These are phyloP conservation scores for Penicillium samsonianum DNA, from an alignment of 495 filamentous ascomycete genomes.

Conservation along the genomic window DNA sequence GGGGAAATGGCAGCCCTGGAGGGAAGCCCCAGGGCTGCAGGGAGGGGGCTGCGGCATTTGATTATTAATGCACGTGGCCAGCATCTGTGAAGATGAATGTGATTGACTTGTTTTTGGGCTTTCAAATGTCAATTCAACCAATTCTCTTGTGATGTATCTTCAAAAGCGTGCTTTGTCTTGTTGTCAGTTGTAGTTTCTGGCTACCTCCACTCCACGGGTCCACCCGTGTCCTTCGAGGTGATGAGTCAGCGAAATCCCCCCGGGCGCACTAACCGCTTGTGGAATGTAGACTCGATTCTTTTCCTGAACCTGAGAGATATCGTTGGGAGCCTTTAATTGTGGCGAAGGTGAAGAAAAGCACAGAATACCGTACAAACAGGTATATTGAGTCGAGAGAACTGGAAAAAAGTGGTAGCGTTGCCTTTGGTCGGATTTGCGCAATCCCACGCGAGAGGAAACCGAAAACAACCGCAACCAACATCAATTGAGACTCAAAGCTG, in stretches of 20 bases:
- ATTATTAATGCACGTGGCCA: too few relatives aligned
- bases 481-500: background rate
- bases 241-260: conserved; percentile 5
- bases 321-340: background rate
- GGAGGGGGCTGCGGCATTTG: too few relatives aligned
- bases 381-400: background rate
- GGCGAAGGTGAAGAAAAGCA: background rate
- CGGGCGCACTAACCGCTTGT: conserved; percentile 11
- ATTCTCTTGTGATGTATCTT: background rate
- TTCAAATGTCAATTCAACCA: background rate
- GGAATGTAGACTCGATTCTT: conserved; percentile 13
- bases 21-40: too few relatives aligned
- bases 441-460: conserved; percentile 1
- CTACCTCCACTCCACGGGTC: too few relatives aligned
- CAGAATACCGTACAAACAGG: background rate
- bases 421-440: background rate
- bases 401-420: background rate
- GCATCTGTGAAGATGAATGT: too few relatives aligned
- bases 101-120: background rate
- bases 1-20: too few relatives aligned
- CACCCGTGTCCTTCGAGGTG: too few relatives aligned
- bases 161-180: background rate
- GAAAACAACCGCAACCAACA: background rate
- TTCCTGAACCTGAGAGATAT: background rate
- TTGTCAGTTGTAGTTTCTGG: background rate